These are phyloP conservation scores for Pichia gijzeniarum DNA, from an alignment of 805 yeast genomes.

Conservation along the genomic window DNA sequence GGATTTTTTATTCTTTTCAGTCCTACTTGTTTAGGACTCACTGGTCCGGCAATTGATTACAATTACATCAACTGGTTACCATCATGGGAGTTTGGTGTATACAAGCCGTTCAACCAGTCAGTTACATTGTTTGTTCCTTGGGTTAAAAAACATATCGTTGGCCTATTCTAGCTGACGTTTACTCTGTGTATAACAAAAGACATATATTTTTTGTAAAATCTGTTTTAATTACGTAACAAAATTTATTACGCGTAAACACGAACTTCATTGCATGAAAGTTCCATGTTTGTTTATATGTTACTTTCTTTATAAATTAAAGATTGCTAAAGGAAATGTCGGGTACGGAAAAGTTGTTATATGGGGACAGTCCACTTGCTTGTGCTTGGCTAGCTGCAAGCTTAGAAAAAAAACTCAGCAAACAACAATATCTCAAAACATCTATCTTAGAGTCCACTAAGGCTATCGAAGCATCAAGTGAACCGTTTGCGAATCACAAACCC, in stretches of 20 bases:
- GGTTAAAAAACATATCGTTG: background rate
- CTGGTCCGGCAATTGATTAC: conserved; percentile 36
- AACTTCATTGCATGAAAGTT: no score
- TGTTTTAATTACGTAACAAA: no score
- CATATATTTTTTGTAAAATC: background rate
- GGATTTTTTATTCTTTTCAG: conserved; percentile 54
- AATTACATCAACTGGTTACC: conserved; percentile 42
- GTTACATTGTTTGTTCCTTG: background rate
- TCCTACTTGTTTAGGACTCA: conserved; percentile 65
- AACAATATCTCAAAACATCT: conserved; percentile 65
- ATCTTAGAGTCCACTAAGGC: conserved; percentile 62
- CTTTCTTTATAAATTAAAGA: no score
- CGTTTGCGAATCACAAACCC: conserved; percentile 5
- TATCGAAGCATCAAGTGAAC: conserved; percentile 38
- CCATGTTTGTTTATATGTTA: no score
- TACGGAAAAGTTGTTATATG: conserved; percentile 6
- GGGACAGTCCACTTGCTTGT: conserved; percentile 58
- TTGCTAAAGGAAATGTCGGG: background rate
- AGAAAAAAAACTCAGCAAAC: conserved; percentile 68
- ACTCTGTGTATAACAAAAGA: background rate
- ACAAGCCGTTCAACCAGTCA: conserved; percentile 6
- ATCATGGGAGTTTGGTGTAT: conserved; percentile 33
- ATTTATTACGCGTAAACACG: no score
- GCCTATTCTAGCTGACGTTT: background rate
- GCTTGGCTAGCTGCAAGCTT: conserved; percentile 92